These are phyloP conservation scores for Psidium guajava DNA, from an alignment of 345 rosid species.

Conservation along the genomic window DNA sequence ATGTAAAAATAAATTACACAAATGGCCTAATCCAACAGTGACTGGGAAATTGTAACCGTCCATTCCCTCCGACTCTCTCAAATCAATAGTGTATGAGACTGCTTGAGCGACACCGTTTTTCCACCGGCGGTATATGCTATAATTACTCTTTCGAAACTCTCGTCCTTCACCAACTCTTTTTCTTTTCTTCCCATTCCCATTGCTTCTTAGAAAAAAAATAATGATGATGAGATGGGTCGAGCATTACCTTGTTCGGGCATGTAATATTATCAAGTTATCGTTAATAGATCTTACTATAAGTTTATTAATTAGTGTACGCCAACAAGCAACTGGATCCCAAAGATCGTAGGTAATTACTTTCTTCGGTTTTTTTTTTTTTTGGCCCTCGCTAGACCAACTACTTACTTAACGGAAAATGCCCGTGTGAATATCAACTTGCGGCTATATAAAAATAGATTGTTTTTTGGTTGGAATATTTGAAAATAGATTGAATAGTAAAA, in stretches of 20 bases:
- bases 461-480: no score
- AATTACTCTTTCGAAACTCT: not conserved
- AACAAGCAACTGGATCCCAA: not conserved
- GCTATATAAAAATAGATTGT: not conserved
- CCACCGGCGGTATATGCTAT: accelerated
- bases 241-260: not conserved
- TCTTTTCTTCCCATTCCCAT: not conserved
- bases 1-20: not conserved
- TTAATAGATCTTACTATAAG: not conserved
- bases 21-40: not conserved
- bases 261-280: not conserved
- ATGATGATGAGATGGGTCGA: not conserved
- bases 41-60: not conserved
- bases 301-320: not conserved
- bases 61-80: not conserved
- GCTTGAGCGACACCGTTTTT: not conserved
- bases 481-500: not conserved
- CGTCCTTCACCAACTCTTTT: not conserved
- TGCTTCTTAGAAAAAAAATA: not conserved
- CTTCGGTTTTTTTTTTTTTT: not conserved
- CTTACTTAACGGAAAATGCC: not conserved
- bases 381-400: not conserved
- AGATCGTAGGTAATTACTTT: not conserved
- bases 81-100: not conserved
- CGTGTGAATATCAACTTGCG: not conserved